Base-by-base conservation (phyloP, 2,329 filamentous ascomycete genomes). In the Xylaria sp. region DNA sequence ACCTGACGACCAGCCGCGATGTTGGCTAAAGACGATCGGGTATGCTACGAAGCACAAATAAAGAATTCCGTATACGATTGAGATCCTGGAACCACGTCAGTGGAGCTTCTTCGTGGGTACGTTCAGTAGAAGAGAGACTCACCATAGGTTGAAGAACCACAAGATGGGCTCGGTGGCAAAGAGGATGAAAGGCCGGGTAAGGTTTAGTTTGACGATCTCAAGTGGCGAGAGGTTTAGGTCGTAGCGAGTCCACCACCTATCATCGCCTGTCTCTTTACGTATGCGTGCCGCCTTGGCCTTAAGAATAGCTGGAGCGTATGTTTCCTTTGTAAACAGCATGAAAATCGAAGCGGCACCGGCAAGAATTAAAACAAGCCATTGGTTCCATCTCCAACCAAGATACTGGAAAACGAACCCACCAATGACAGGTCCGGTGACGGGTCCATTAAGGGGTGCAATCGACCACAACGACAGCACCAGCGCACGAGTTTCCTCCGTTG, bases 1-100 rank as follows among this genome's bases (percentile, higher is more conserved):
- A 0, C 92, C 90, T 0, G 91, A 84, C 1, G 85, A 85, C 94
- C 94, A 98, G 69, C 93, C 93, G 21, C 94, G 91, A 66, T 87
- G 78, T 48, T 91, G 84, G 12, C 85, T 84, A 80, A 96, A 97
- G 66, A 97, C 91, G 68, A 97, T 91, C 0, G 94, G 94, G 78
- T 97, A 97, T 13, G 93, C 93, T 18, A 97, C 91, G 82, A 97
- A 97, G 80, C 93, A 97, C 37, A 97, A 88, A 76, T 96, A 96
- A 1, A 98, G 84, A 48, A 97, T 93, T 21, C 90, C 92, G 78
- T 97, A 97, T 42, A 97, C 88, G 47, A 97, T 83, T 0, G 92
- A 95, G 77, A 94, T 92, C 82, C 90, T 91, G 51, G 10, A 3
- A 54, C 8, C 21, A 29, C n/a, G 57, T 69, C 13, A 66, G 48